Conservation (phyloP, 1,139 yeast species). For the Magnusiomyces ingens region DNA sequence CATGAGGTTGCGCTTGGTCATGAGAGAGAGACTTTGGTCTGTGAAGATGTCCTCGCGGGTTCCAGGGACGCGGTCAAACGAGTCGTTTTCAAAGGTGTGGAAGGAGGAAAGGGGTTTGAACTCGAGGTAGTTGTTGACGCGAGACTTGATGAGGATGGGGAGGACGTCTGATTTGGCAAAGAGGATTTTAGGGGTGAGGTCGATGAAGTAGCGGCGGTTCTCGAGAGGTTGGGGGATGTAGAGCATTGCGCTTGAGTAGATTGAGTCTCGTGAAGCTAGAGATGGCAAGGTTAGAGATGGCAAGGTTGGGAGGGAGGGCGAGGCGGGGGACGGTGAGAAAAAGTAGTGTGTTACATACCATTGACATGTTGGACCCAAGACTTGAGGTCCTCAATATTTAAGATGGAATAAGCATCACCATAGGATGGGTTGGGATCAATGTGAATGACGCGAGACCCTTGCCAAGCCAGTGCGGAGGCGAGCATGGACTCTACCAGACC, state of each 20-base stretch:
- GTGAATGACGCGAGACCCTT: conserved; percentile 84
- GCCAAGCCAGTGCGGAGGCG: conserved; percentile 96
- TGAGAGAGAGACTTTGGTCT: conserved; percentile 68
- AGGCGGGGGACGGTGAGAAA: not conserved
- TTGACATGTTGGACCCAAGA: conserved; percentile 68
- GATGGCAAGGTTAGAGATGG: not conserved
- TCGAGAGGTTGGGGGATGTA: conserved; percentile 64
- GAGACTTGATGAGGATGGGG: conserved; percentile 66
- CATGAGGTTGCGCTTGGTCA: conserved; percentile 83
- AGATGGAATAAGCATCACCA: conserved; percentile 82
- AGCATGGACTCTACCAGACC: conserved; percentile 82
- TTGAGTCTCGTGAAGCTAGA: conserved; percentile 9
- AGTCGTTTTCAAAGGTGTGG: conserved; percentile 87
- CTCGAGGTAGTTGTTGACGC: conserved; percentile 87
- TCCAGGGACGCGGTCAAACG: conserved; percentile 72
- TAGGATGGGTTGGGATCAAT: conserved; percentile 76
- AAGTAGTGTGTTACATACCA: conserved; percentile 6
- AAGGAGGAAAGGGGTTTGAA: conserved; percentile 83
- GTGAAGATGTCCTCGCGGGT: conserved; percentile 93
- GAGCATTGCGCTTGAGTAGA: conserved; percentile 34
- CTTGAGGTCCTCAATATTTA: conserved; percentile 77
- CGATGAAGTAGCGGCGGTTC: conserved; percentile 77
- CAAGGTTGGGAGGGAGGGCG: not conserved
- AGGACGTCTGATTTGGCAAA: conserved; percentile 85
- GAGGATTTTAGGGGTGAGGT: conserved; percentile 78